A percentile compares a stretch with the other conserved stretches of the same genome.
Evolutionary conservation across 2,329 filamentous ascomycete genomes (phyloP).

Genomic region (Microdochium paspali): DNA sequence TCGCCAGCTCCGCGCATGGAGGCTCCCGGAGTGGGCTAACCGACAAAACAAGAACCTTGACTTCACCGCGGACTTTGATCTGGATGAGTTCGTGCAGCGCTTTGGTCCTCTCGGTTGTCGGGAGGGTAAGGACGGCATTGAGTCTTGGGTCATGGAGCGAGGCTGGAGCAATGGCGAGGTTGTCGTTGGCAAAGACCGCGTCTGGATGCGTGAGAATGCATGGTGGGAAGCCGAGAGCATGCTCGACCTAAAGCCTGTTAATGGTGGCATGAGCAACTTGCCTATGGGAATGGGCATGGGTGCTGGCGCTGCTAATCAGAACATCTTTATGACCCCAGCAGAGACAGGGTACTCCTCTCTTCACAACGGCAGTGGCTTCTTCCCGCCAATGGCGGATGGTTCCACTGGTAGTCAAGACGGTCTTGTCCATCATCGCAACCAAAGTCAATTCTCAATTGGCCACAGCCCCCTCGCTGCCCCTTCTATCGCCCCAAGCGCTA

Average conservation of each 20-base stretch:
- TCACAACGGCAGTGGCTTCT: slow-evolving; percentile 58
- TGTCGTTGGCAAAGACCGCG: slow-evolving; percentile 77
- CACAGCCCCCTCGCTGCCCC: slow-evolving; percentile 33
- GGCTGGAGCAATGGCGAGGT: slow-evolving; percentile 99
- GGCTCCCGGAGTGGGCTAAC: slow-evolving; percentile 93
- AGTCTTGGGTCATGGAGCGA: slow-evolving; percentile 87
- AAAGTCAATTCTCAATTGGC: slow-evolving; percentile 31
- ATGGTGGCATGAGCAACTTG: slow-evolving; percentile 21
- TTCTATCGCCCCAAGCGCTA: slow-evolving; percentile 51
- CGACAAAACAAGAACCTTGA: slow-evolving; percentile 83
- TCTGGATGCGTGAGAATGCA: slow-evolving; percentile 89
- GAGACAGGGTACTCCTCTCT: slow-evolving; percentile 59
- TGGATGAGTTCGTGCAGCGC: slow-evolving; percentile 80
- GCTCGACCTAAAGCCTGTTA: slow-evolving; percentile 74
- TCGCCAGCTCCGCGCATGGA: slow-evolving; percentile 85
- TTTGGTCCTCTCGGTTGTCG: slow-evolving; percentile 79
- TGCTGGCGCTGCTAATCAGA: neutral
- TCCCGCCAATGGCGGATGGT: slow-evolving; percentile 50
- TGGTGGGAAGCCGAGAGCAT: slow-evolving; percentile 99
- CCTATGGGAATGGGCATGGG: slow-evolving; percentile 2
- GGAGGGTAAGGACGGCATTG: slow-evolving; percentile 84
- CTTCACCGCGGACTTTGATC: slow-evolving; percentile 93
- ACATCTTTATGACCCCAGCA: neutral
- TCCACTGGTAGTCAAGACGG: slow-evolving; percentile 65
- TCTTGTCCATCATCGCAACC: slow-evolving; percentile 51